Conservation (phyloP, 1,284 basidiomycete genomes). For the Athelia sp. region DNA sequence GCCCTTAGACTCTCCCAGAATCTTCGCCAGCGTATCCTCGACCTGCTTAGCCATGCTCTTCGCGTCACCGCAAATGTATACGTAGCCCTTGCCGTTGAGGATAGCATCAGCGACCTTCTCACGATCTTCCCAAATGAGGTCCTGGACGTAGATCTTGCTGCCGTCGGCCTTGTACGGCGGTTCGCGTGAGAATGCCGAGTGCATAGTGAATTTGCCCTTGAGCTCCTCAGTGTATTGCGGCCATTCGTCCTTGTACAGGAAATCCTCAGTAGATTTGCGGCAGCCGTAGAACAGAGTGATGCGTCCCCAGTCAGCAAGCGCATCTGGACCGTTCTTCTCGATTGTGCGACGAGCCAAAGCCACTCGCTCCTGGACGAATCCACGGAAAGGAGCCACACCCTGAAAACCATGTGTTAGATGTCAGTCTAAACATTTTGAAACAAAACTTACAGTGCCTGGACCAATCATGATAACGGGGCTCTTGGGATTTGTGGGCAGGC, state of each 20-base stretch:
- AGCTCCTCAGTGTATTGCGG: slow-evolving; percentile 82
- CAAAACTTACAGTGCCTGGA: slow-evolving; percentile 82
- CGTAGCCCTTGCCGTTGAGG: slow-evolving; percentile 89
- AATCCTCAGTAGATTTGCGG: slow-evolving; percentile 84
- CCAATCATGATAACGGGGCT: slow-evolving; percentile 99
- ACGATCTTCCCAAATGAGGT: slow-evolving; percentile 85
- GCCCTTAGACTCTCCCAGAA: slow-evolving; percentile 93
- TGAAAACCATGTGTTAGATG: slow-evolving; percentile 20
- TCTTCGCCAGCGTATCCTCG: slow-evolving; percentile 79
- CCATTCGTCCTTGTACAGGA: slow-evolving; percentile 95
- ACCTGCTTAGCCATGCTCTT: slow-evolving; percentile 95
- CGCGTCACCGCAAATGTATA: slow-evolving; percentile 96
- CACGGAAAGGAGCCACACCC: slow-evolving; percentile 98
- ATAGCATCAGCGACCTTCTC: slow-evolving; percentile 84
- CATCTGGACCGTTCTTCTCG: slow-evolving; percentile 90
- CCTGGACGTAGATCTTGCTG: slow-evolving; percentile 96
- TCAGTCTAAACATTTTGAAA: slow-evolving; percentile 5
- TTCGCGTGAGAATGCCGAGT: slow-evolving; percentile 87
- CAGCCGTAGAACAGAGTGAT: slow-evolving; percentile 97
- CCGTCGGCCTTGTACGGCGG: slow-evolving; percentile 84
- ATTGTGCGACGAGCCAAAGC: slow-evolving; percentile 90
- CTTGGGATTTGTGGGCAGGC: slow-evolving; percentile 95
- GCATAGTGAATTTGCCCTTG: slow-evolving; percentile 87
- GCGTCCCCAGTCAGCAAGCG: slow-evolving; percentile 91
- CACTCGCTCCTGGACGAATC: slow-evolving; percentile 96